These are phyloP conservation scores for Arthrobotrys sphaeroides DNA, from an alignment of 2,329 filamentous ascomycete species.

Conservation along the genomic window DNA sequence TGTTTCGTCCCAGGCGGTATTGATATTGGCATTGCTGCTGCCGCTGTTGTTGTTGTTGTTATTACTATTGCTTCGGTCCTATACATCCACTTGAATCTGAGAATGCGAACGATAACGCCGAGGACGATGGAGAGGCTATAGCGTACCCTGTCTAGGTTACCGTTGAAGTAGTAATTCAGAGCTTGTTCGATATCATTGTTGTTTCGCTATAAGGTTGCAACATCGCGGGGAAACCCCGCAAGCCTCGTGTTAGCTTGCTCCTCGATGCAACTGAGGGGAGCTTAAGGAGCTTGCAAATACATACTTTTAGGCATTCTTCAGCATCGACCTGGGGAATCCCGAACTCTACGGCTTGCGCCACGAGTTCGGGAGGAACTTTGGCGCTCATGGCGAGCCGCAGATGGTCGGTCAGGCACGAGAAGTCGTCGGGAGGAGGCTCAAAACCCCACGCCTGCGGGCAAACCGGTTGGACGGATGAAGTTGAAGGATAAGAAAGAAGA, in stretches of 20 bases:
- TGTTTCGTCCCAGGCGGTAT: conserved; percentile 37
- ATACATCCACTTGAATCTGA: neutral
- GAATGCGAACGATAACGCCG: neutral
- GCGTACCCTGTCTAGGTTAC: conserved; percentile 55
- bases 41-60: too few species aligned
- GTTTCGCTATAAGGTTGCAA: conserved; percentile 30
- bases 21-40: too few species aligned
- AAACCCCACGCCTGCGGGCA: conserved; percentile 16
- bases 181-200: conserved; percentile 56
- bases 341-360: conserved; percentile 51
- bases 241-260: conserved; percentile 33
- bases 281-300: conserved; percentile 11
- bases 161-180: conserved; percentile 56
- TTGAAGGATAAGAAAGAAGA: neutral
- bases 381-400: conserved; percentile 23
- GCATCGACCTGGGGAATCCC: conserved; percentile 55
- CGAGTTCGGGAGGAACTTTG: conserved; percentile 31
- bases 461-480: conserved; percentile 1
- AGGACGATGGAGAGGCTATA: neutral
- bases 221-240: conserved; percentile 36
- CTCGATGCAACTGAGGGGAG: neutral
- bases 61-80: conserved; percentile 27
- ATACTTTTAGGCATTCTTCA: conserved; percentile 57
- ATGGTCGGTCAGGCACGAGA: neutral
- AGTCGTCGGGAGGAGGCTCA: conserved; percentile 13